These are phyloP conservation scores for Pseudopyrenochaeta lycopersici DNA, from an alignment of 2,329 filamentous ascomycete genomes.

Conservation along the genomic window DNA sequence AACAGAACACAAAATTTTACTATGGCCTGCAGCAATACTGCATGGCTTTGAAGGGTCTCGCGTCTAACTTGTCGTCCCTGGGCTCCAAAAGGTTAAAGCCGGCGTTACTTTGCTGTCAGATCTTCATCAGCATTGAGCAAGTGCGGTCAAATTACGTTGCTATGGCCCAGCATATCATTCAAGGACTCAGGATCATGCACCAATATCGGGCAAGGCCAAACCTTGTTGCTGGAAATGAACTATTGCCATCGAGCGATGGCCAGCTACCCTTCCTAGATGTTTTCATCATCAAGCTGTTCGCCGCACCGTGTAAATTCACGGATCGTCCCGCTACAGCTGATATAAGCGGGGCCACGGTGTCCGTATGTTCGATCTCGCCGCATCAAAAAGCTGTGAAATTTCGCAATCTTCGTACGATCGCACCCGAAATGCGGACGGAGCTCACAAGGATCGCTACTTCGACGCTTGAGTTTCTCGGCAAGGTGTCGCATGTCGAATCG, in stretches of 20 bases:
- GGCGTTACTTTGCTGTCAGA: constrained; percentile 57
- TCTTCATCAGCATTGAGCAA: constrained; percentile 60
- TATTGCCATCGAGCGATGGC: constrained; percentile 44
- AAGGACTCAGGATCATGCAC: constrained; percentile 56
- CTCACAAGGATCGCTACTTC: constrained; percentile 22
- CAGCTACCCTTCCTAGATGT: constrained; percentile 49
- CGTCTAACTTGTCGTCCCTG: constrained; percentile 49
- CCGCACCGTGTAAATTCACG: constrained; percentile 28
- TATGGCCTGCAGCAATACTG: constrained; percentile 56
- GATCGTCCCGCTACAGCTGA: constrained; percentile 14
- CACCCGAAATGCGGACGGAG: constrained; percentile 24
- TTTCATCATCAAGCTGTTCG: constrained; percentile 30
- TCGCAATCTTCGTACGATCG: constrained; percentile 22
- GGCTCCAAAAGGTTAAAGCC: constrained; percentile 45
- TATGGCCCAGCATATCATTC: constrained; percentile 56
- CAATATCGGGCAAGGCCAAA: constrained; percentile 52
- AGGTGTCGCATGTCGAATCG: constrained; percentile 20
- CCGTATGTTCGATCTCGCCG: constrained; percentile 8
- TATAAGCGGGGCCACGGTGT: constrained; percentile 3
- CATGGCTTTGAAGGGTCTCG: constrained; percentile 53
- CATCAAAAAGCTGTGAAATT: constrained; percentile 9
- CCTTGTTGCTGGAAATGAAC: constrained; percentile 30
- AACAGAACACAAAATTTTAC: constrained; percentile 40
- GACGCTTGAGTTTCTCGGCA: constrained; percentile 22
- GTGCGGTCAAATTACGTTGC: constrained; percentile 51